Conservation (phyloP, 176 grass and related monocot species). For the Triticum timopheevii region DNA sequence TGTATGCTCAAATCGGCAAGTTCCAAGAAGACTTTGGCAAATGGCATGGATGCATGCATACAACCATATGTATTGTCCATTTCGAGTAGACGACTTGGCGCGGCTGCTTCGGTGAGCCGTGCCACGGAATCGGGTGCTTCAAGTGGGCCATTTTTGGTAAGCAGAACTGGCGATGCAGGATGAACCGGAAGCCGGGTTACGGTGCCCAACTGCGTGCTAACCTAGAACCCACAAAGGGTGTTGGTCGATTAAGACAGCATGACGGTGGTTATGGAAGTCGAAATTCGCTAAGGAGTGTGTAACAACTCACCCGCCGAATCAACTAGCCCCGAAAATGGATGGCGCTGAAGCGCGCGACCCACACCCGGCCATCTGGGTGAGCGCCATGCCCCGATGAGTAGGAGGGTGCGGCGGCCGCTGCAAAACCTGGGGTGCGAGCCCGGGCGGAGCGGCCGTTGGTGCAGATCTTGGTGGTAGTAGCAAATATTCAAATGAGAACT, state of each 20-base stretch:
- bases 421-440: constrained; percentile 70
- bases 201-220: constrained; percentile 61
- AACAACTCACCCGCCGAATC: constrained; percentile 88
- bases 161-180: constrained; percentile 72
- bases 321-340: constrained; percentile 80
- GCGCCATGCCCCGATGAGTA: too few relatives aligned
- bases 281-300: constrained; percentile 75
- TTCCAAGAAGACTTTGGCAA: not conserved
- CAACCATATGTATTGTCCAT: too few relatives aligned
- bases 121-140: constrained; percentile 51
- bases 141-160: constrained; percentile 86
- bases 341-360: constrained; percentile 41
- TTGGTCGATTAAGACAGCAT: constrained; percentile 53
- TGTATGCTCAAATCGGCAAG: not conserved
- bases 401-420: constrained; percentile 19
- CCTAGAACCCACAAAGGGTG: constrained; percentile 67
- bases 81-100: constrained; percentile 22
- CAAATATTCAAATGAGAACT: constrained; percentile 86
- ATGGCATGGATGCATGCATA: not conserved
- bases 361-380: not conserved
- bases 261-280: constrained; percentile 44
- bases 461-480: constrained; percentile 81
- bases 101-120: constrained; percentile 47
- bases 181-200: constrained; percentile 59
- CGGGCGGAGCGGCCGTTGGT: constrained; percentile 59